Percentiles rank a stretch among this genome's conserved stretches.
Conservation (phyloP, 306 rosid genomes). For the Styphnolobium japonicum region DNA sequence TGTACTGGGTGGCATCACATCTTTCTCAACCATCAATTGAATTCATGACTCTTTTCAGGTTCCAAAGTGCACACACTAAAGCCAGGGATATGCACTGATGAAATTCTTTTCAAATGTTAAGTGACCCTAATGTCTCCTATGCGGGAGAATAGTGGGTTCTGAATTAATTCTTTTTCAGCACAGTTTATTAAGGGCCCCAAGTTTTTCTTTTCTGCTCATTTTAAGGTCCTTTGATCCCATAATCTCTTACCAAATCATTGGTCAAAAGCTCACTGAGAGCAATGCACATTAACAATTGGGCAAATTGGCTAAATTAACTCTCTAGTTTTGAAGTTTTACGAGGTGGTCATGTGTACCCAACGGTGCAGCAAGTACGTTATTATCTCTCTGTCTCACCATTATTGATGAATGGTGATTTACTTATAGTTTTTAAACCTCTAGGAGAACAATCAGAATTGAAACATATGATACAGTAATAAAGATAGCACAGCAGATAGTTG, state of each 20-base stretch:
- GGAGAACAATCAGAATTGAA: background rate
- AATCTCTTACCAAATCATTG: background rate
- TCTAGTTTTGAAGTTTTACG: background rate
- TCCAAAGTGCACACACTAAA: background rate
- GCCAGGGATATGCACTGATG: background rate
- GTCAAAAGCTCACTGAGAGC: background rate
- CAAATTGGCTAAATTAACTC: background rate
- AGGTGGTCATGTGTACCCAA: background rate
- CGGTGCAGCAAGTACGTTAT: background rate
- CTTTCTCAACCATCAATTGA: background rate
- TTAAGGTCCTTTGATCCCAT: background rate
- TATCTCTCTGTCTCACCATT: background rate
- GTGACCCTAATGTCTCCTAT: constrained; percentile 16
- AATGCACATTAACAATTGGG: background rate
- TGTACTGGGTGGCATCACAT: background rate
- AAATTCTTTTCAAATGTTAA: background rate
- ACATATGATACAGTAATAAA: background rate
- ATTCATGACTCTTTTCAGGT: background rate
- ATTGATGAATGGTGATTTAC: background rate
- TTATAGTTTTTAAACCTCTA: background rate
- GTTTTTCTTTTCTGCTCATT: background rate
- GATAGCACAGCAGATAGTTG: background rate
- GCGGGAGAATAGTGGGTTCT: background rate
- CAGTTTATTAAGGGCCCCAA: background rate
- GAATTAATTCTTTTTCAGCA: background rate